Base-by-base conservation (phyloP, 2,329 filamentous ascomycete genomes). In the Colletotrichum camelliae region DNA sequence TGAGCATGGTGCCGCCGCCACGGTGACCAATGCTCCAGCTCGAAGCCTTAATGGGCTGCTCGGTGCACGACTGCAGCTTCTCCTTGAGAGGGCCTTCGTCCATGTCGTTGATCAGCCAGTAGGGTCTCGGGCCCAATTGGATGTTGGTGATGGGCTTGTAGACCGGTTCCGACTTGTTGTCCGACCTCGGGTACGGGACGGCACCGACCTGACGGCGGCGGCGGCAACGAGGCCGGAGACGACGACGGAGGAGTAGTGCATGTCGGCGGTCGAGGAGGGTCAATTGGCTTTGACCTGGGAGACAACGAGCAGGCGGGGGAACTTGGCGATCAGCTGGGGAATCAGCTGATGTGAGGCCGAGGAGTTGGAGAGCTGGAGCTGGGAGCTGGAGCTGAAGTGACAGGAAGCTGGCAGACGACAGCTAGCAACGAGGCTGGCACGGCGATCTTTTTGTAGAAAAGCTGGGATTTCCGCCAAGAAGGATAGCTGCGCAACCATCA, bases 101-200 rank as follows among this genome's bases (percentile, higher is more conserved):
- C 91, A 94, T 92, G 79, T 91, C 87, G 79, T 92, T 86, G 78
- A 94, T 84, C 8, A 94, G 88, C 82, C 89, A 94, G 83, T 91
- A 92, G 0, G 92, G 93, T 12, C 92, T 88, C 3, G 91, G 91
- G 8, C 92, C 92, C 5, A 93, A 85, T 67, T 93, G 89, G 75
- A 93, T 87, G 77, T 85, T 85, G 76, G 82, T 86, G 79, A 89
- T 83, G 48, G 85, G 83, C 77, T 82, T 80, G 77, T 80, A 78
- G 27, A 75, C 66, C 65, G 69, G 69, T 18, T 29, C 21, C 29
- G 71, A 60, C 70, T 71, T 77, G 43, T 58, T 64, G 18, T 29
- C 21, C 16, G 71, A 67, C 70, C 70, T 77, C 43, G 64, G 67
- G 72, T 31, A 70, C 12, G 77, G 69, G 21, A 65, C 58, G 43